phyloP scores from a whole-genome alignment of 805 yeast genomes.

The Candida easanensis region DNA sequence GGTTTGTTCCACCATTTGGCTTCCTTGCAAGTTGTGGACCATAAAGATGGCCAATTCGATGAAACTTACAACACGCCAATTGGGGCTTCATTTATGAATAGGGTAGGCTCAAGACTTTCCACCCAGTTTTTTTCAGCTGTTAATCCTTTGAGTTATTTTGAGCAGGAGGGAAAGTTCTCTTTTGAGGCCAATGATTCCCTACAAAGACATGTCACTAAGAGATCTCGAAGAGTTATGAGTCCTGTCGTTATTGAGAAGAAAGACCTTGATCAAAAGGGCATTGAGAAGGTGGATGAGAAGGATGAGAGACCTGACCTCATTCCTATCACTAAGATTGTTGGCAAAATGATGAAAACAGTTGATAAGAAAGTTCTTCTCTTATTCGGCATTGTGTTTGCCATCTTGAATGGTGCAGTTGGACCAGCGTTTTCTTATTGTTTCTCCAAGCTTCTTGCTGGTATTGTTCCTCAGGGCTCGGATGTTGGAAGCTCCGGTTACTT shows the following conservation, averaged over 20 bases:
- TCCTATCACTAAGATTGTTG: conserved; percentile 29
- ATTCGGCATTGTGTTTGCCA: conserved; percentile 52
- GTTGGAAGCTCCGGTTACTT: conserved; percentile 33
- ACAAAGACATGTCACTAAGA: conserved; percentile 4
- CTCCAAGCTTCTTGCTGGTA: conserved; percentile 63
- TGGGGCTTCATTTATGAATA: conserved; percentile 4
- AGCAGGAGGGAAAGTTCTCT: conserved; percentile 5
- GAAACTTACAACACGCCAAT: neutral
- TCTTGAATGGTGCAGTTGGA: conserved; percentile 58
- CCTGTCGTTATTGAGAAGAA: no score
- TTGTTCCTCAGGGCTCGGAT: conserved; percentile 47
- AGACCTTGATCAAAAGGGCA: conserved; percentile 5
- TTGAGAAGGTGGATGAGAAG: conserved; percentile 2
- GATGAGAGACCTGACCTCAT: conserved; percentile 25
- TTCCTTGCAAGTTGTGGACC: conserved; percentile 17
- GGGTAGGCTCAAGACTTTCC: conserved; percentile 13
- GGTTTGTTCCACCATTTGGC: conserved; percentile 21
- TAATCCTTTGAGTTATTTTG: conserved; percentile 20
- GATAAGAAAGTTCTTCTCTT: conserved; percentile 29
- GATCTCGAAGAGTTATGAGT: conserved; percentile 3
- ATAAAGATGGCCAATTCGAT: neutral
- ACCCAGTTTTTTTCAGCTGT: conserved; percentile 19
- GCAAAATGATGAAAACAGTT: conserved; percentile 28
- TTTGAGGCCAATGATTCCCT: conserved; percentile 6
- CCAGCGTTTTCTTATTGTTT: conserved; percentile 81